These are phyloP conservation scores for Scytalidium lignicola DNA, from an alignment of 2,329 filamentous ascomycete genomes.

Conservation along the genomic window DNA sequence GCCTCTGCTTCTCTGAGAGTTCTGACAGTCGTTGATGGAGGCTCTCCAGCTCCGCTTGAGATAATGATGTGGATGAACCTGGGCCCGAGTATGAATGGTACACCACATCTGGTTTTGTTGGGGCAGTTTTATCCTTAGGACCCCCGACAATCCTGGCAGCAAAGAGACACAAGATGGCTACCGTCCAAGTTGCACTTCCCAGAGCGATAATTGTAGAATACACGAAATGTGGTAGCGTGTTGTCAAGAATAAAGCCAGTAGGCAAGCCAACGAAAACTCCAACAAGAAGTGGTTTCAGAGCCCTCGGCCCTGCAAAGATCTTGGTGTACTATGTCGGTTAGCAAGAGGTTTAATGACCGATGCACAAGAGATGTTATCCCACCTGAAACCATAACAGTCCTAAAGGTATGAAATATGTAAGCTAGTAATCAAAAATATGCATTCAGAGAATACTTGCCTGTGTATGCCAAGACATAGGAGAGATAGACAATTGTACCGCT, in stretches of 20 bases:
- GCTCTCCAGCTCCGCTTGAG: constrained; percentile 42
- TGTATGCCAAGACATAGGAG: constrained; percentile 17
- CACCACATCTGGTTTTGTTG: constrained; percentile 5
- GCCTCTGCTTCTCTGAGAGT: constrained; percentile 35
- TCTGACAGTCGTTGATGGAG: constrained; percentile 36
- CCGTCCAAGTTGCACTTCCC: constrained; percentile 44
- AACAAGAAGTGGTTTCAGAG: constrained; percentile 40
- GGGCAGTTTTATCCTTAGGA: constrained; percentile 25
- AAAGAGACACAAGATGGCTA: constrained; percentile 41
- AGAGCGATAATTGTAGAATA: constrained; percentile 44
- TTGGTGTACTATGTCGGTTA: constrained; percentile 32
- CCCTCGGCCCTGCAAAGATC: constrained; percentile 45
- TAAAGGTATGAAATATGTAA: constrained; percentile 37
- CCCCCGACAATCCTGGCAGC: constrained; percentile 44
- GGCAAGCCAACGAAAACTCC: constrained; percentile 41
- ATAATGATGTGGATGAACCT: constrained; percentile 38
- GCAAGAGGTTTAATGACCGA: not conserved
- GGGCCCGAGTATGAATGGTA: constrained; percentile 17
- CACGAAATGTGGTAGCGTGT: constrained; percentile 30
- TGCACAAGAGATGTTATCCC: not conserved
- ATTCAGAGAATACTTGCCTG: constrained; percentile 4
- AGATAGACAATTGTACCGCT: constrained; percentile 13
- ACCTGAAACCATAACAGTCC: constrained; percentile 46
- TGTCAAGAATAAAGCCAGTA: constrained; percentile 39
- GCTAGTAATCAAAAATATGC: not conserved